Percentiles rank a stretch among this genome's conserved stretches.
phyloP scores from a whole-genome alignment of 441 rosid genomes.

The Syzygium syzygioides region DNA sequence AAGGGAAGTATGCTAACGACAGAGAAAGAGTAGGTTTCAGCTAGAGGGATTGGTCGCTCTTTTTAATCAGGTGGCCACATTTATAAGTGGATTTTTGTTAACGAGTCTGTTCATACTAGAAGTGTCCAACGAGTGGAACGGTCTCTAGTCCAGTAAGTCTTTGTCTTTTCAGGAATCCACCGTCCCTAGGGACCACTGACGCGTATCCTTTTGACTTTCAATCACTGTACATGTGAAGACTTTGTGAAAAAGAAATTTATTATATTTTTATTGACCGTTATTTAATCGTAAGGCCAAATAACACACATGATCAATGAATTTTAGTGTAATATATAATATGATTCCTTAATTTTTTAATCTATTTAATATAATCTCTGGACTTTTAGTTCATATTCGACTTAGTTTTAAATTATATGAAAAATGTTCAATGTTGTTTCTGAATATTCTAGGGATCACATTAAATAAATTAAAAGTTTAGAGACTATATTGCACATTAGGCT shows the following conservation, averaged over 20 bases:
- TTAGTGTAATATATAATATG: no score
- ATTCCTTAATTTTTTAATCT: no score
- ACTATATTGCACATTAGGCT: no score
- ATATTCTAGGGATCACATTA: no score
- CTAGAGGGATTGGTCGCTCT: neutral
- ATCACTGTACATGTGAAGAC: neutral
- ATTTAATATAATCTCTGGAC: no score
- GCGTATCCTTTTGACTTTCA: neutral
- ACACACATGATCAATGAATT: no score
- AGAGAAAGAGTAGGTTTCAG: neutral
- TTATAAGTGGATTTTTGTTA: neutral
- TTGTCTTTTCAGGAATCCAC: no score
- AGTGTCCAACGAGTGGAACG: neutral
- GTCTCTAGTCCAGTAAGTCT: neutral
- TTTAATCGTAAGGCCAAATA: neutral
- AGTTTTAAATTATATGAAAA: no score
- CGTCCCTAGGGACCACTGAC: neutral
- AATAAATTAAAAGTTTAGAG: no score
- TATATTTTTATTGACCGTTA: neutral
- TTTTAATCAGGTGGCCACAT: neutral
- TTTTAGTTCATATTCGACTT: no score
- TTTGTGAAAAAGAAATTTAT: neutral
- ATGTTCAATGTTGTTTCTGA: no score
- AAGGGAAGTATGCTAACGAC: neutral
- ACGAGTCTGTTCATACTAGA: neutral